Conservation (phyloP, 306 rosid species). For the Medicago lupulina region DNA sequence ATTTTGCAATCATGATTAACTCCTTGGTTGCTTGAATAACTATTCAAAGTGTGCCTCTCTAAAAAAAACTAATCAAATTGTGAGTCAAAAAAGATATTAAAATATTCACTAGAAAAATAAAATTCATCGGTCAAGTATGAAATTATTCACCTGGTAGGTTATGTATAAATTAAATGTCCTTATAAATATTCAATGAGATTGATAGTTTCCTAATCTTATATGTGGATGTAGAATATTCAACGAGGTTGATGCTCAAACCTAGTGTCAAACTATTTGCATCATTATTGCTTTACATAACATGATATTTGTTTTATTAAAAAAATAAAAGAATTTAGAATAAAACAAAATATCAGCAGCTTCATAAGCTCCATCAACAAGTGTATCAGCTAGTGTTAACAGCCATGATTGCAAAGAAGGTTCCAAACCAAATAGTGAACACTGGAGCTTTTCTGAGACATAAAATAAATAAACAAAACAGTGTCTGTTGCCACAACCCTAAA, state of each 20-base stretch:
- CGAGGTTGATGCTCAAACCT: no score
- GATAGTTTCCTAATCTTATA: no score
- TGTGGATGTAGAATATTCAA: no score
- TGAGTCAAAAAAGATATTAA: not conserved
- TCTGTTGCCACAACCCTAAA: not conserved
- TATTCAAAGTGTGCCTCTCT: not conserved
- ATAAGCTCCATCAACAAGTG: not conserved
- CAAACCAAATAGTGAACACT: not conserved
- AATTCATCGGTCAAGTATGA: not conserved
- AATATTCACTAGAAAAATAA: not conserved
- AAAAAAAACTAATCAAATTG: not conserved
- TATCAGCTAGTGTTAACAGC: not conserved
- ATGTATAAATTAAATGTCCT: no score
- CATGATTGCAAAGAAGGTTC: not conserved
- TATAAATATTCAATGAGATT: no score
- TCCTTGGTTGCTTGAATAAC: not conserved
- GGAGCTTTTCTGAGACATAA: not conserved
- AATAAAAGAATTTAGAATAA: no score
- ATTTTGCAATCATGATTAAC: not conserved
- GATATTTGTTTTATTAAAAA: no score
- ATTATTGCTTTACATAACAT: not conserved
- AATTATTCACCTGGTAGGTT: no score
- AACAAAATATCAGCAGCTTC: no score
- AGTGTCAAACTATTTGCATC: not conserved
- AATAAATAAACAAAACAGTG: not conserved